Conservation (phyloP, 257 asterid species). For the Solanum chaucha region DNA sequence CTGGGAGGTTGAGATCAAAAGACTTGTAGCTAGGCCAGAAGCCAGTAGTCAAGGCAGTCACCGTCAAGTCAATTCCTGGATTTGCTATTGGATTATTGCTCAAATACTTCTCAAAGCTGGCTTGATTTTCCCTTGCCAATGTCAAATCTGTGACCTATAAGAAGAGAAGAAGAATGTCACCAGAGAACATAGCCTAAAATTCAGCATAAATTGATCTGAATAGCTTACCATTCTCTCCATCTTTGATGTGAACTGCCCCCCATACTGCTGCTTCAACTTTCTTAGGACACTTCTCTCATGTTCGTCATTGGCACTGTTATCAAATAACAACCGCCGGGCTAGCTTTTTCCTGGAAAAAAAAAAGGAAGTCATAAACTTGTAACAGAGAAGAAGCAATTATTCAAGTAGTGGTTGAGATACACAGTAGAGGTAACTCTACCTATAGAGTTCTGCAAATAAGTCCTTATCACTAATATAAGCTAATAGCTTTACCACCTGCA, state of each 20-base stretch:
- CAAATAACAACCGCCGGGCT: conserved; percentile 82
- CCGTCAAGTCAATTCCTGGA: conserved; percentile 93
- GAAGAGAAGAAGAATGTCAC: conserved; percentile 1
- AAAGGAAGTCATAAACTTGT: not conserved
- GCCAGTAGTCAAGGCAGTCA: conserved; percentile 93
- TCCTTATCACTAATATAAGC: conserved; percentile 97
- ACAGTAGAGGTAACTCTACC: conserved; percentile 29
- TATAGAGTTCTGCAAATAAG: conserved; percentile 90
- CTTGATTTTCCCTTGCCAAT: conserved; percentile 86
- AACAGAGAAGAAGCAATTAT: not conserved
- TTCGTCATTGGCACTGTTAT: conserved; percentile 97
- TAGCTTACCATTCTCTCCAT: conserved; percentile 98
- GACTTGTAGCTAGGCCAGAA: conserved; percentile 99
- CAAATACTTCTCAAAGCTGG: conserved; percentile 82
- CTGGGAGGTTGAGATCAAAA: conserved; percentile 87
- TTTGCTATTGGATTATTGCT: conserved; percentile 47
- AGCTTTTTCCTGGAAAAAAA: conserved; percentile 84
- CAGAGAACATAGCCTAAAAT: not conserved
- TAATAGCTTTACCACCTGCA: conserved; percentile 89
- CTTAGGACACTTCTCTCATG: conserved; percentile 94
- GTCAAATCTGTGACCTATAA: conserved; percentile 90
- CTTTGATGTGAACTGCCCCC: conserved; percentile 96
- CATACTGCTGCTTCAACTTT: conserved; percentile 97
- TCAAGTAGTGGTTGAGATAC: not conserved
- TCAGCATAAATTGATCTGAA: not conserved